A percentile compares a stretch with the other conserved stretches of the same genome.
These are phyloP conservation scores for Adansonia grandidieri DNA, from an alignment of 441 rosid genomes.

Conservation along the genomic window DNA sequence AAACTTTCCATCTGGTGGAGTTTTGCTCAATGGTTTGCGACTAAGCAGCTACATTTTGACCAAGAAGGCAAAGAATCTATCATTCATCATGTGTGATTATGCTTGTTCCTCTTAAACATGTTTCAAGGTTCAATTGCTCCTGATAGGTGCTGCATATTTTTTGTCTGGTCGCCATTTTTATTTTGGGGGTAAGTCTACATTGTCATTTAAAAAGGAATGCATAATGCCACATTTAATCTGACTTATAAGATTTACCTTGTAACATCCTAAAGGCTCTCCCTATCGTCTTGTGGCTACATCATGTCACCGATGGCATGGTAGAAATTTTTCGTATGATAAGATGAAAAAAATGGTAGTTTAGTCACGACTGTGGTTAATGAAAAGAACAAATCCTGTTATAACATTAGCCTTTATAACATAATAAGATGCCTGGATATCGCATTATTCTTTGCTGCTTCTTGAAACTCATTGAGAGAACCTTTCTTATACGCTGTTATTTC, in stretches of 20 bases:
- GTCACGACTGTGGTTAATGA: not conserved
- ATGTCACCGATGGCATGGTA: conserved; percentile 5
- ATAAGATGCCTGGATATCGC: not conserved
- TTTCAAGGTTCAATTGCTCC: not conserved
- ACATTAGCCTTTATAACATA: not conserved
- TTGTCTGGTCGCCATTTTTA: not conserved
- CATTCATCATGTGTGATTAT: not conserved
- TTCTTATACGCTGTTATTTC: not conserved
- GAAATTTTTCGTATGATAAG: not conserved
- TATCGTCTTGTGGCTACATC: not conserved
- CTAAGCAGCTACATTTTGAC: not conserved
- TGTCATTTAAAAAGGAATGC: not conserved
- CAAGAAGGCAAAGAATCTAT: not conserved
- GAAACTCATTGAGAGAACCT: conserved; percentile 14
- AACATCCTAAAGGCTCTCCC: not conserved
- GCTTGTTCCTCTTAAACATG: not conserved
- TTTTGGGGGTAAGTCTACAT: not conserved
- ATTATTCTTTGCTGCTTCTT: conserved; percentile 6
- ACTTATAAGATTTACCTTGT: not conserved
- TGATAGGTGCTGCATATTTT: not conserved
- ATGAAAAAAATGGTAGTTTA: conserved; percentile 12
- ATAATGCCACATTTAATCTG: not conserved
- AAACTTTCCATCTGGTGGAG: not conserved
- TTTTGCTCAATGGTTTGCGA: not conserved
- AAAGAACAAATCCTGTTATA: conserved; percentile 3